Evolutionary conservation across 2,329 filamentous ascomycete genomes (phyloP), one percentile per base, ranked within the genome.

Genomic region (Septoria petroselini): DNA sequence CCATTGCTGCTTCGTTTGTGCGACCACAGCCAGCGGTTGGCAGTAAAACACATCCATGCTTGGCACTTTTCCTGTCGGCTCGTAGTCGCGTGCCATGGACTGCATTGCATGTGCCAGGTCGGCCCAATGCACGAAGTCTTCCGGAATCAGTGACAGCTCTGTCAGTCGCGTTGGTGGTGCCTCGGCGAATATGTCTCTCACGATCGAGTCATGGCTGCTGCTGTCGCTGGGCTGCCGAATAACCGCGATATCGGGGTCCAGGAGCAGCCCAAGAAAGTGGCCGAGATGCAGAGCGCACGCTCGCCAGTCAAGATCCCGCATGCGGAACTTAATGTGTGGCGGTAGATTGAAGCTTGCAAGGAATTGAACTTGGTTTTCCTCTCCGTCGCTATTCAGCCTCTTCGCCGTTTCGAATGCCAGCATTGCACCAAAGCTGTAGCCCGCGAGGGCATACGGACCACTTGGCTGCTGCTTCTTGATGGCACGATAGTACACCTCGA

Each of bases 401-500:
- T 80, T 79, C 7, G 69, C 65, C 0, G 75, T 61, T 58, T 80
- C 77, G 47, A 78, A 80, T 0, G 76, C 74, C 0, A 79, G 50
- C 63, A 76, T 77, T 0, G 66, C 54, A 1, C 78, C 77, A 55
- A 73, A 78, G 3, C 67, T 73, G 58, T 80, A 80, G 1, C 78
- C 77, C 0, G 72, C 73, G 0, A 81, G 57, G 0, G 72, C 73
- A 54, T 81, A 81, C 0, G 76, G 76, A 0, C 77, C 76, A 0
- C 61, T 8, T 0, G 76, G 75, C 52, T 80, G 77, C 1, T 49
- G 48, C 2, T 42, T 18, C 15, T 67, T 67, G 37, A 80, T 71
- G 0, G 70, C 68, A 0, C 39, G 25, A 7, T 62, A 48, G 55
- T 79, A 80, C 0, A 61, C 69, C 1, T 55, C 49, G 2, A 75